A percentile compares a stretch with the other conserved stretches of the same genome.
Evolutionary conservation across 257 asterid species (phyloP).

Genomic region (Penstemon davidsonii): DNA sequence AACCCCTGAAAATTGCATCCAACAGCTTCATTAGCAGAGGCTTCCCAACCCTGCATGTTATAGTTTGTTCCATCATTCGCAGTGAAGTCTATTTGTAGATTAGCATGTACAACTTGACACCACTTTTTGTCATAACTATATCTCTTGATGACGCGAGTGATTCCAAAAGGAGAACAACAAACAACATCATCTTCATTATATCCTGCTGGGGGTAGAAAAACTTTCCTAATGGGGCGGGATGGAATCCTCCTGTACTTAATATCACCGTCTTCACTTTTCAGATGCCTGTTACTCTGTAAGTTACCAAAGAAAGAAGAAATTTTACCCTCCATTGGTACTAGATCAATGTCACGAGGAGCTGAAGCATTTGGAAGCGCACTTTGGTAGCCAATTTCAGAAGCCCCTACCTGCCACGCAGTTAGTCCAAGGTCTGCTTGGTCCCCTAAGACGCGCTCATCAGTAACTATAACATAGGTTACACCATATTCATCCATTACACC

Average conservation of each 20-base stretch:
- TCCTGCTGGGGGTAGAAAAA: conserved; percentile 60
- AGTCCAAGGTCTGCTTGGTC: conserved; percentile 55
- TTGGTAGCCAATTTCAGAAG: conserved; percentile 79
- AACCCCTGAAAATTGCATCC: conserved; percentile 81
- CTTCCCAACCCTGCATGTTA: conserved; percentile 51
- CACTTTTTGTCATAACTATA: conserved; percentile 40
- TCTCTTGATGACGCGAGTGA: conserved; percentile 71
- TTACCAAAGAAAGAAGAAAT: conserved; percentile 27
- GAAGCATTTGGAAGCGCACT: conserved; percentile 43
- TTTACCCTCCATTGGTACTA: conserved; percentile 28
- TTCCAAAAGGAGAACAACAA: conserved; percentile 86
- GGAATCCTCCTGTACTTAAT: conserved; percentile 37
- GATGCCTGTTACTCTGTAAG: conserved; percentile 28
- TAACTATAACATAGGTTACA: conserved; percentile 45
- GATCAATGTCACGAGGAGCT: conserved; percentile 29
- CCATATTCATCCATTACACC: conserved; percentile 88
- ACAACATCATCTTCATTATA: conserved; percentile 56
- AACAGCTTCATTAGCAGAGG: conserved; percentile 58
- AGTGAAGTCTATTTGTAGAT: conserved; percentile 47
- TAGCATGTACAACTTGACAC: conserved; percentile 63
- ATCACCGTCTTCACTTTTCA: conserved; percentile 30
- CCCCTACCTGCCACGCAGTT: conserved; percentile 68
- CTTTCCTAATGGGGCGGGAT: conserved; percentile 48
- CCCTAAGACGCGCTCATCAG: conserved; percentile 44
- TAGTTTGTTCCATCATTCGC: conserved; percentile 53